phyloP scores from a whole-genome alignment of 331 rosid genomes.

The Spiraea crenata region DNA sequence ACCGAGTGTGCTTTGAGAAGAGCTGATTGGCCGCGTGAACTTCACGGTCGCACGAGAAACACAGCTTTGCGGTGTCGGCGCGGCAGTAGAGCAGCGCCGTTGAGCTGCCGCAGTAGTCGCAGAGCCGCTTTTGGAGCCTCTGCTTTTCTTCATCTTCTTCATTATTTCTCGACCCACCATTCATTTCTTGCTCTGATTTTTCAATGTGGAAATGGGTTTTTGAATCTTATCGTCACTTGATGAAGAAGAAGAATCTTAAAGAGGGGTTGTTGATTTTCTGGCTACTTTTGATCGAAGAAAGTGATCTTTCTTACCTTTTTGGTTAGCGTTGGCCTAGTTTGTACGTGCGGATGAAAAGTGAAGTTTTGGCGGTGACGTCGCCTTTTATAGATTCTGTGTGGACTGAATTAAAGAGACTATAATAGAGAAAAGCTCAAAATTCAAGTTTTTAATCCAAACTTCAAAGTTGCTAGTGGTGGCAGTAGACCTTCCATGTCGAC shows the following conservation, averaged over 20 bases:
- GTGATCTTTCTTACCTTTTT: neutral
- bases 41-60: slow-evolving; percentile 76
- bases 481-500: neutral
- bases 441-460: neutral
- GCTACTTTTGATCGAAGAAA: neutral
- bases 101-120: slow-evolving; percentile 63
- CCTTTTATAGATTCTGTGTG: neutral
- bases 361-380: slow-evolving; percentile 4
- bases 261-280: neutral
- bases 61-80: slow-evolving; percentile 88
- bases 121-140: slow-evolving; percentile 30
- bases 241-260: slow-evolving; percentile 33
- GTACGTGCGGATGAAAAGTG: neutral
- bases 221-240: slow-evolving; percentile 41
- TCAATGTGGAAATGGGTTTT: too few species aligned
- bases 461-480: neutral
- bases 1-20: slow-evolving; percentile 76
- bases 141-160: slow-evolving; percentile 2
- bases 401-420: neutral
- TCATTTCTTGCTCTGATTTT: slow-evolving; percentile 27
- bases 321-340: slow-evolving; percentile 1
- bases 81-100: slow-evolving; percentile 72
- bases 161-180: slow-evolving; percentile 16
- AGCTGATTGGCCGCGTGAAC: slow-evolving; percentile 84
- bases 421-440: neutral